These are phyloP conservation scores for Plasmodium inui DNA, from an alignment of 169 alveolate species.

Conservation along the genomic window DNA sequence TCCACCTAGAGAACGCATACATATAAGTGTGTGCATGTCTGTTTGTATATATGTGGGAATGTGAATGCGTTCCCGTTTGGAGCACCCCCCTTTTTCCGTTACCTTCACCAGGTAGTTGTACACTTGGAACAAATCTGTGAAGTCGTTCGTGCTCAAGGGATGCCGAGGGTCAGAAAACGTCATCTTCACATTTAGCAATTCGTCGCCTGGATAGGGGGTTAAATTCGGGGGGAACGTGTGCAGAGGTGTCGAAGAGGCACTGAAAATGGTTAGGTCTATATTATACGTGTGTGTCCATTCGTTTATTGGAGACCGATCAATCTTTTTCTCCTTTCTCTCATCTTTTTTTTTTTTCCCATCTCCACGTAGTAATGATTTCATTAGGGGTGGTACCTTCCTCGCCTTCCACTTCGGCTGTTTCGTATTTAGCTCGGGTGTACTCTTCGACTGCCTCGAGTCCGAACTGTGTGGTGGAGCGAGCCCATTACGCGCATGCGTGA, in stretches of 20 bases:
- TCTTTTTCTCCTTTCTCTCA: background rate
- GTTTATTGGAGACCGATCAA: background rate
- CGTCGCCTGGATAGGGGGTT: background rate
- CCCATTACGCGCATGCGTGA: background rate
- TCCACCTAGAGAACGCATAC: background rate
- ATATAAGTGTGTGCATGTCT: background rate
- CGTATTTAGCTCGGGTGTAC: constrained; percentile 38
- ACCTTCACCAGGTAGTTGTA: constrained; percentile 65
- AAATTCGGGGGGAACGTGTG: background rate
- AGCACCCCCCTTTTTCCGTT: background rate
- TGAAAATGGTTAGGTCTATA: background rate
- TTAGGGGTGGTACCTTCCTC: background rate
- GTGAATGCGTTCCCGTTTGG: background rate
- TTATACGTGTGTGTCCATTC: background rate
- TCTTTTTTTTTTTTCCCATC: background rate
- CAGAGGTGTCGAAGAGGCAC: background rate
- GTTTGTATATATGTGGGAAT: background rate
- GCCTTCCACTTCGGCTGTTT: background rate
- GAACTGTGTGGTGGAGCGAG: constrained; percentile 11
- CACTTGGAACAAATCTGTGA: constrained; percentile 40
- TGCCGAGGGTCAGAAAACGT: constrained; percentile 73
- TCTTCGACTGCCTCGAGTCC: constrained; percentile 70
- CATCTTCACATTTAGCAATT: constrained; percentile 37
- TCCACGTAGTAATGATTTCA: background rate
- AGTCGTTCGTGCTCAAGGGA: constrained; percentile 57